Conservation (phyloP, 1,139 yeast species). For the Scheffersomyces quercinus region DNA sequence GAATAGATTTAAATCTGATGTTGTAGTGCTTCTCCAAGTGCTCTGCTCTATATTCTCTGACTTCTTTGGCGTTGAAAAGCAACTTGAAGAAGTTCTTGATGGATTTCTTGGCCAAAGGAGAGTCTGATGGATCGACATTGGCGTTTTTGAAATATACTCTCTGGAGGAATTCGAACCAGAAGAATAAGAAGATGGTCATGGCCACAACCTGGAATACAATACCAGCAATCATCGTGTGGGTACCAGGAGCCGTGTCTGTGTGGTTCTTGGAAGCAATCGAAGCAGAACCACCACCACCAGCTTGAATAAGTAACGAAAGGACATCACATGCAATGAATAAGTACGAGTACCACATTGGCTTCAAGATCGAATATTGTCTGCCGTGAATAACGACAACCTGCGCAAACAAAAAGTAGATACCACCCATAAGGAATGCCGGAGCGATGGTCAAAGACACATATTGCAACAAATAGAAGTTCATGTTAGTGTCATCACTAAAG, state of each 20-base stretch:
- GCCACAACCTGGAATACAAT: slow-evolving; percentile 75
- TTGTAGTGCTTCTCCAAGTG: slow-evolving; percentile 37
- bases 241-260: slow-evolving; percentile 51
- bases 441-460: slow-evolving; percentile 73
- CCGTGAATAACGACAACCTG: slow-evolving; percentile 75
- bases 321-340: slow-evolving; percentile 69
- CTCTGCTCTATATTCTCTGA: slow-evolving; percentile 19
- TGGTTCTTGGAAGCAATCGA: slow-evolving; percentile 50
- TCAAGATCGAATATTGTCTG: slow-evolving; percentile 55
- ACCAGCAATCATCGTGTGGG: slow-evolving; percentile 81
- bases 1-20: slow-evolving; percentile 40
- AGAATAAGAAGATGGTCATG: slow-evolving; percentile 61
- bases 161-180: slow-evolving; percentile 57
- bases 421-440: slow-evolving; percentile 90
- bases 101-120: slow-evolving; percentile 26
- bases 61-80: slow-evolving; percentile 27
- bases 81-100: slow-evolving; percentile 29
- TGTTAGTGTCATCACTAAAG: slow-evolving; percentile 39
- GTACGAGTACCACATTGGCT: slow-evolving; percentile 76
- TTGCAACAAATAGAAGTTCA: slow-evolving; percentile 60
- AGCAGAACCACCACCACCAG: slow-evolving; percentile 80
- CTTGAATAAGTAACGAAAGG: slow-evolving; percentile 72
- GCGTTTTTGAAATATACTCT: slow-evolving; percentile 41
- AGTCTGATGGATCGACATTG: slow-evolving; percentile 15
- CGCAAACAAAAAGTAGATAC: slow-evolving; percentile 75